Percentiles rank a stretch among this genome's conserved stretches.
Conservation (phyloP, 78 protist species). For the Dictyostelium capitatum region DNA sequence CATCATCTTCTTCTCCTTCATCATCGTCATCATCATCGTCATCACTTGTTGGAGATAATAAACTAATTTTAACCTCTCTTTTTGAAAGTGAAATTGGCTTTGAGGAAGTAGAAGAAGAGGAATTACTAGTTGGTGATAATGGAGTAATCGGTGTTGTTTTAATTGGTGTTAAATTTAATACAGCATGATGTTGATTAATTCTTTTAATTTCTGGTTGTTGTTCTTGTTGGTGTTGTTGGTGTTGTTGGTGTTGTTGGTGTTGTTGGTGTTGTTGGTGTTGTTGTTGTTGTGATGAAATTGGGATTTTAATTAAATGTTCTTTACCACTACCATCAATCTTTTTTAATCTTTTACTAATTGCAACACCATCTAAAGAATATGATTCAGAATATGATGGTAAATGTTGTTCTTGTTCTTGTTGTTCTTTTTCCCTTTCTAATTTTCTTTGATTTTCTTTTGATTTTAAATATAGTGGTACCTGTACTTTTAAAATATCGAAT, state of each 20-base stretch:
- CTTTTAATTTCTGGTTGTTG: background rate
- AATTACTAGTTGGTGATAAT: background rate
- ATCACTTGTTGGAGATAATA: background rate
- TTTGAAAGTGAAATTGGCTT: background rate
- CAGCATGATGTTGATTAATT: conserved; percentile 13
- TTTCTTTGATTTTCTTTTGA: conserved; percentile 12
- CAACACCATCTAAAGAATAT: background rate
- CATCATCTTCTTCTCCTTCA: background rate
- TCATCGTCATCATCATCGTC: conserved; percentile 5
- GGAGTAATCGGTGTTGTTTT: background rate
- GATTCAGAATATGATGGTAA: background rate
- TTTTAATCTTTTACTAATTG: background rate
- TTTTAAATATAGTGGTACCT: conserved; percentile 21
- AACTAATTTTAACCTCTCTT: conserved; percentile 14
- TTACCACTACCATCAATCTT: background rate
- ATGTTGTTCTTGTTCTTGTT: background rate
- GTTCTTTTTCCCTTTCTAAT: conserved; percentile 5
- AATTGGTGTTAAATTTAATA: conserved; percentile 17
- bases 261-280: background rate
- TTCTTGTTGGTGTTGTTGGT: background rate
- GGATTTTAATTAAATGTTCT: background rate
- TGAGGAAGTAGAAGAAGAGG: background rate
- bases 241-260: background rate
- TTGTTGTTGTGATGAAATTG: background rate
- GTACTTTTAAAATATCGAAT: conserved; percentile 44